Evolutionary conservation across 2,329 filamentous ascomycete genomes (phyloP).

Genomic region (Madurella fahalii): DNA sequence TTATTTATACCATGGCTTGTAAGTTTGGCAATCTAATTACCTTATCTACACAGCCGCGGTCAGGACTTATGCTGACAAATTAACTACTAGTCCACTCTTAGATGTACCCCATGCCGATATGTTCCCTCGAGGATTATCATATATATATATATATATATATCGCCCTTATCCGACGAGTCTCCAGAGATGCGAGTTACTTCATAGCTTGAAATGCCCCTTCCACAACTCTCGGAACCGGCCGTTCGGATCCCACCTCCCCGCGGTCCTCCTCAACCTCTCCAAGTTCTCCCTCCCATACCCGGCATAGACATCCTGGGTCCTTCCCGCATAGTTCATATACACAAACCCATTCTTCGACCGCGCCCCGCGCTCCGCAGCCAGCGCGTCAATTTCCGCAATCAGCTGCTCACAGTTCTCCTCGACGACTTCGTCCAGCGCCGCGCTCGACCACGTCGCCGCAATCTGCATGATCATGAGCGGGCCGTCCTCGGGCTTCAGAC

Average conservation of each 20-base stretch:
- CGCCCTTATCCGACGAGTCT: background rate
- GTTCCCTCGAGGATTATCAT: too few species aligned
- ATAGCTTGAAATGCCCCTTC: constrained; percentile 24
- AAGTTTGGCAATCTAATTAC: too few species aligned
- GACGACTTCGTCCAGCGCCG: constrained; percentile 31
- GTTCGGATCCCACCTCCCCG: constrained; percentile 29
- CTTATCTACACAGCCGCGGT: too few species aligned
- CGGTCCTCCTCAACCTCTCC: constrained; percentile 24
- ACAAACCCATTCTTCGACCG: constrained; percentile 31
- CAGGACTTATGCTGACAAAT: too few species aligned
- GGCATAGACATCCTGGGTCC: constrained; percentile 35
- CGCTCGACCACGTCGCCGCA: constrained; percentile 24
- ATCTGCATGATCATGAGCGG: constrained; percentile 34
- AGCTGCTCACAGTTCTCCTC: constrained; percentile 21
- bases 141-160: too few species aligned
- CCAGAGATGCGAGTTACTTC: background rate
- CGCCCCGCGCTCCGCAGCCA: constrained; percentile 29
- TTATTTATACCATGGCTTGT: too few species aligned
- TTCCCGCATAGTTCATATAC: constrained; percentile 35
- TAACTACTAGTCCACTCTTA: too few species aligned
- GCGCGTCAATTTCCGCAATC: constrained; percentile 25
- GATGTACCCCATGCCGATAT: too few species aligned
- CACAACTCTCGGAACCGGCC: constrained; percentile 26
- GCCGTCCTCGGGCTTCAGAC: constrained; percentile 34
- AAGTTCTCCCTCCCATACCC: constrained; percentile 36